Evolutionary conservation across 352 stramenopile species (phyloP).

Genomic region (Hyaloperonospora brassicae): DNA sequence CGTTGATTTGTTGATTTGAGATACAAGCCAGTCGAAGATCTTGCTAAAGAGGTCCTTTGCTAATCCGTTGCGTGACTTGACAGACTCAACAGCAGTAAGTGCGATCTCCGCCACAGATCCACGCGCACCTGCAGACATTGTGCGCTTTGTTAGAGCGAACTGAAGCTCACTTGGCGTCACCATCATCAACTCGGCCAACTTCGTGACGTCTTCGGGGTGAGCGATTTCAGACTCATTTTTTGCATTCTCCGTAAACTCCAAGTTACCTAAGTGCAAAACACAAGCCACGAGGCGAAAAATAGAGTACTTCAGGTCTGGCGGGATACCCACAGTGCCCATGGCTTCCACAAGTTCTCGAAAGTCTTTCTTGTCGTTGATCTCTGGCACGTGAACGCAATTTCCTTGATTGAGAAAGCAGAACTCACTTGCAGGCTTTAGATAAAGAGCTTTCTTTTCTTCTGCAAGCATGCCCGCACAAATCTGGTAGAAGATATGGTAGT

Average conservation of each 20-base stretch:
- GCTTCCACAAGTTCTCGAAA: constrained; percentile 90
- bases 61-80: constrained; percentile 90
- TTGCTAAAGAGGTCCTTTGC: constrained; percentile 95
- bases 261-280: constrained; percentile 96
- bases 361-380: constrained; percentile 93
- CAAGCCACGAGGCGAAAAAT: constrained; percentile 95
- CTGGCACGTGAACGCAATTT: constrained; percentile 87
- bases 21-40: constrained; percentile 95
- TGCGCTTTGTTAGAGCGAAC: constrained; percentile 85
- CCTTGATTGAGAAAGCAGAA: constrained; percentile 92
- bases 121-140: constrained; percentile 79
- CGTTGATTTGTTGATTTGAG: constrained; percentile 88
- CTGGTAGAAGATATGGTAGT: constrained; percentile 99
- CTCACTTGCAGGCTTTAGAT: constrained; percentile 81
- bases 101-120: constrained; percentile 82
- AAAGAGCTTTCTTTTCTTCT: constrained; percentile 62
- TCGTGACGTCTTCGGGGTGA: constrained; percentile 52
- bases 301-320: constrained; percentile 82
- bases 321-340: constrained; percentile 89
- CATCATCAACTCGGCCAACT: constrained; percentile 79
- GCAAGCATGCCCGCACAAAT: constrained; percentile 79
- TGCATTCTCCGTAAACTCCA: constrained; percentile 86
- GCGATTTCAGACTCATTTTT: constrained; percentile 75
- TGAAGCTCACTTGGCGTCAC: constrained; percentile 77
- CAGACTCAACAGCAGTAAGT: constrained; percentile 68